Evolutionary conservation across 495 filamentous ascomycete genomes (phyloP).

Genomic region (Echria macrotheca): DNA sequence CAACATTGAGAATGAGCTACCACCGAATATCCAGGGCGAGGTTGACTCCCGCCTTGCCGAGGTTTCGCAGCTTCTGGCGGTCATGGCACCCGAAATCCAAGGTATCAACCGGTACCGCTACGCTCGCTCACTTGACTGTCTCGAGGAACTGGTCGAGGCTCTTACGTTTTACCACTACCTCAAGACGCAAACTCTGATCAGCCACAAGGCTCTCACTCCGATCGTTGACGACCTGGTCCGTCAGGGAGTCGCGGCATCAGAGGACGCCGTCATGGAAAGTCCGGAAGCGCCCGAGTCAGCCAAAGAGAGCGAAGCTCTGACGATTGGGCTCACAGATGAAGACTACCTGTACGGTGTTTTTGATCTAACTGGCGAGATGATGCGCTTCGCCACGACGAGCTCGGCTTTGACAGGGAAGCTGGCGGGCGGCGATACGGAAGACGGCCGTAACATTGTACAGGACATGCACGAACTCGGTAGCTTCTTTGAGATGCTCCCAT

Average conservation of each 20-base stretch:
- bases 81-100: constrained; percentile 66
- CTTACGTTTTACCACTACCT: constrained; percentile 83
- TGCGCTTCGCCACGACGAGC: constrained; percentile 85
- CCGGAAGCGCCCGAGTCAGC: constrained; percentile 9
- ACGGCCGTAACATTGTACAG: constrained; percentile 53
- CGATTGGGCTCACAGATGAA: constrained; percentile 61
- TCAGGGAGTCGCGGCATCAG: constrained; percentile 13
- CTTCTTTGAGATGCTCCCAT: constrained; percentile 64
- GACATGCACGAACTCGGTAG: constrained; percentile 72
- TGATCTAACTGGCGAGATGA: constrained; percentile 89
- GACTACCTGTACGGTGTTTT: constrained; percentile 92
- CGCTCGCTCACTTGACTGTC: constrained; percentile 73
- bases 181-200: constrained; percentile 65
- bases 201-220: constrained; percentile 50
- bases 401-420: constrained; percentile 59
- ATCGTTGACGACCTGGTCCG: constrained; percentile 35
- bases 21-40: constrained; percentile 58
- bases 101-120: constrained; percentile 81
- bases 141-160: constrained; percentile 92
- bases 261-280: constrained; percentile 26
- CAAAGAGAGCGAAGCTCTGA: constrained; percentile 25
- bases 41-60: constrained; percentile 56
- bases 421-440: constrained; percentile 31
- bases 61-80: constrained; percentile 61
- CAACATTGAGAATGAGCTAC: constrained; percentile 56